Evolutionary conservation across 306 rosid species (phyloP).

Genomic region (Cajanus cajan): DNA sequence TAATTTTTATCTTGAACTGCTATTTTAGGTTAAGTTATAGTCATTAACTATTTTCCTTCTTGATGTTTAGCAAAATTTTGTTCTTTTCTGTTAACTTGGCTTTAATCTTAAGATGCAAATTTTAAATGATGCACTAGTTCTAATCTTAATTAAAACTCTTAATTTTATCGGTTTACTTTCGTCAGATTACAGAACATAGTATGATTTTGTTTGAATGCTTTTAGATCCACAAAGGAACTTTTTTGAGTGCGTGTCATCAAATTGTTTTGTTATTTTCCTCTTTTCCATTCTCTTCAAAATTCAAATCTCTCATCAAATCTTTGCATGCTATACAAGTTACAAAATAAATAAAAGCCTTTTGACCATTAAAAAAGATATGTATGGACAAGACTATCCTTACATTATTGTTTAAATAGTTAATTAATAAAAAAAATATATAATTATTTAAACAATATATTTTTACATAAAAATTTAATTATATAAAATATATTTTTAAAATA

Average conservation of each 20-base stretch:
- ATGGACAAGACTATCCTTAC: too few species aligned
- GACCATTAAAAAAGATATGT: background rate
- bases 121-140: background rate
- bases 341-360: background rate
- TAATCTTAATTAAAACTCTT: too few species aligned
- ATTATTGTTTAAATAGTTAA: too few species aligned
- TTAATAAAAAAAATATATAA: too few species aligned
- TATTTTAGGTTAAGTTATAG: background rate
- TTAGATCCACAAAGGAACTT: slow-evolving; percentile 18
- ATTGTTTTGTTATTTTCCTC: slow-evolving; percentile 21
- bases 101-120: background rate
- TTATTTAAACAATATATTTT: too few species aligned
- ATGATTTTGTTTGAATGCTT: slow-evolving; percentile 16
- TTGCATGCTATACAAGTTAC: background rate
- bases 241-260: background rate
- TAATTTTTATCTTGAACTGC: slow-evolving; percentile 7
- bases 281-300: background rate
- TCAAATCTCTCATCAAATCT: too few species aligned
- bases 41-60: background rate
- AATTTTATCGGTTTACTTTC: background rate
- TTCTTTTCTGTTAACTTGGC: background rate
- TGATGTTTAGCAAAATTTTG: slow-evolving; percentile 30
- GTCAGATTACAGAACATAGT: background rate
- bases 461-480: too few species aligned
- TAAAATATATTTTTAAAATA: too few species aligned